Evolutionary conservation across 306 rosid species (phyloP), one percentile per base, ranked within the genome.

Genomic region (Oxytropis ochrocephala): DNA sequence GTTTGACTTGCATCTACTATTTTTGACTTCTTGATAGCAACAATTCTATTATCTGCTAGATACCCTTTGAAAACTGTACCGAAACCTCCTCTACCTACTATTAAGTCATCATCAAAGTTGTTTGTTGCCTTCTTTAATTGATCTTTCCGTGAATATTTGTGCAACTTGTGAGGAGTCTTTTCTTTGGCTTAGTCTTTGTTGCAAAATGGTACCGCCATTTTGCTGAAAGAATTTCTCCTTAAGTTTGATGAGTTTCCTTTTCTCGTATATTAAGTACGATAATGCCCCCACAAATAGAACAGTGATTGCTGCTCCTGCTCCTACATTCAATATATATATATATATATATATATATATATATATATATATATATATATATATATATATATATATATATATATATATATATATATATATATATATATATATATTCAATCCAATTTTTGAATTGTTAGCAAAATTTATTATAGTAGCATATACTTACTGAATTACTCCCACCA

Each of bases 291-390:
- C 63, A 1, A 84, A 5, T 0, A 81, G 33, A 5, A 54, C 21
- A 5, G 32, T 0, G 7, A 78, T 3, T 24, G 70, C 67, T 0
- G 39, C n/a, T 0, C 35, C 13, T 0, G 17, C n/a, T 33, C 77
- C 88, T 81, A 33, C 59, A 62, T 13, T 64, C 41, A 61, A 35
- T 21, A 19, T 24, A 16, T 11, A n/a, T n/a, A n/a, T n/a, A n/a
- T n/a, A n/a, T n/a, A n/a, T n/a, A n/a, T n/a, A n/a, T n/a, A n/a
- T n/a, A n/a, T n/a, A n/a, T n/a, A n/a, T n/a, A n/a, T n/a, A n/a
- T n/a, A n/a, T n/a, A n/a, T n/a, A n/a, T n/a, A n/a, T n/a, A n/a
- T n/a, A n/a, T n/a, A n/a, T n/a, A n/a, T n/a, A n/a, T n/a, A n/a
- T n/a, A n/a, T n/a, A 24, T 24, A n/a, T n/a, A n/a, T n/a, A n/a